Percentiles rank a stretch among this genome's conserved stretches.
Evolutionary conservation across 2,329 filamentous ascomycete genomes (phyloP).

Genomic region (Plenodomus biglobosus): DNA sequence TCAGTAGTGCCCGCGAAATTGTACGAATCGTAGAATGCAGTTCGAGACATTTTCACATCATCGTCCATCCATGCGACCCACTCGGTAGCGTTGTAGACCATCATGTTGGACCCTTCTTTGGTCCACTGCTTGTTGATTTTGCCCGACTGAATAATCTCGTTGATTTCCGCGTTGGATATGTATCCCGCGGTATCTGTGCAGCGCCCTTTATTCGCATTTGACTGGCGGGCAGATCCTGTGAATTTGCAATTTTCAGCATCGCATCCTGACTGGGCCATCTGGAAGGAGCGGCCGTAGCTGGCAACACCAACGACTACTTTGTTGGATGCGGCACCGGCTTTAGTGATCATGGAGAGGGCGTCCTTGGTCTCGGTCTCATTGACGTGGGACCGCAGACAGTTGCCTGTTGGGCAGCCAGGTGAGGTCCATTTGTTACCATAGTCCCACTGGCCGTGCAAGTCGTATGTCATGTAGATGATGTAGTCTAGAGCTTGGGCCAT

Average conservation of each 20-base stretch:
- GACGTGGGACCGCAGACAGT: slow-evolving; percentile 39
- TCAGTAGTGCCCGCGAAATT: slow-evolving; percentile 41
- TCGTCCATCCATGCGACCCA: slow-evolving; percentile 27
- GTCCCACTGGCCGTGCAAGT: slow-evolving; percentile 49
- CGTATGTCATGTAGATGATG: slow-evolving; percentile 41
- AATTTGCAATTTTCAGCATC: not conserved
- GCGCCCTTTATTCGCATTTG: slow-evolving; percentile 31
- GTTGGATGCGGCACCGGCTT: slow-evolving; percentile 29
- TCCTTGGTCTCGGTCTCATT: slow-evolving; percentile 44
- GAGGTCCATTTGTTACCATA: slow-evolving; percentile 33
- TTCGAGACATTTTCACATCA: slow-evolving; percentile 24
- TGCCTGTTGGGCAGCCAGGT: slow-evolving; percentile 33
- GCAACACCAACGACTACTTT: slow-evolving; percentile 39
- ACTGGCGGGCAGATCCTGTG: slow-evolving; percentile 8
- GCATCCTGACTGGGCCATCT: slow-evolving; percentile 29
- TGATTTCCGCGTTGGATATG: slow-evolving; percentile 46
- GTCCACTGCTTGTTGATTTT: slow-evolving; percentile 5
- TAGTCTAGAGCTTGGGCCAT: slow-evolving; percentile 29
- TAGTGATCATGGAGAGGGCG: slow-evolving; percentile 45
- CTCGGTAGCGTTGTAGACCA: slow-evolving; percentile 10
- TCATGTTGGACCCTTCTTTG: not conserved
- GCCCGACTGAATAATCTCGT: slow-evolving; percentile 9
- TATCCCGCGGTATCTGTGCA: slow-evolving; percentile 47
- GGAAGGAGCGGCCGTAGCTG: slow-evolving; percentile 42
- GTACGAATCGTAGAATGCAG: slow-evolving; percentile 14